Base-by-base conservation (phyloP, 345 rosid species). In the Carallia brachiata region DNA sequence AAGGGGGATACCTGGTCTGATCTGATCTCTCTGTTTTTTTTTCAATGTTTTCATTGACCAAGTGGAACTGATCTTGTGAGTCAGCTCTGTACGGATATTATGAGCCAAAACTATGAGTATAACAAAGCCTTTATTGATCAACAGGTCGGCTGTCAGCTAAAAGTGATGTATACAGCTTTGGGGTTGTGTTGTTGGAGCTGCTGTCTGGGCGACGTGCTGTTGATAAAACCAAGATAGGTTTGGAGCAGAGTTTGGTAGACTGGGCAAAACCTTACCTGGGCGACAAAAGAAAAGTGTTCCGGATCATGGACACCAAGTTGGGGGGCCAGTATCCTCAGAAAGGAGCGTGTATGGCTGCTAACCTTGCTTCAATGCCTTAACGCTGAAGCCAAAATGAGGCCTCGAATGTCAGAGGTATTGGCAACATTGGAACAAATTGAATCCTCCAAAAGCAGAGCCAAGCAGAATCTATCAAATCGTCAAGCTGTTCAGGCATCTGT, bases 91-190 rank as follows among this genome's bases (percentile, higher is more conserved):
- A 5, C 18, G 52, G 18, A 4, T 65, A 12, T 62, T 39, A 30
- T 32, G 44, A 52, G 18, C 68, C 7, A 1, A 50, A 15, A 2
- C 31, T 44, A 52, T 57, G 68, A 27, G 27, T 62, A 8, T 78
- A 65, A 78, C 62, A 34, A 65, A 63, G 67, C 65, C 67, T 66
- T 28, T 55, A 36, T 63, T 75, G 77, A 54, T 81, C 31, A 32
- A 72, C 87, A 94, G 97, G 99, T 69, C 90, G 99, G 57, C 84
- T 95, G 65, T 87, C 99, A n/a, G 87, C 97, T 3, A 92, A 92
- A 82, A 91, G 99, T 61, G 99, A 95, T n/a, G 97, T 95, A 61
- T 95, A 92, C 73, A 95, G 97, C 75, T 95, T 95, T 5, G 99
- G 99, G 61, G 99, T 95, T 48, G 97, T 95, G 73, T 76, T 95